Evolutionary conservation across 2,329 filamentous ascomycete species (phyloP), one percentile per base, ranked within the genome.

Genomic region (Alternaria arborescens): DNA sequence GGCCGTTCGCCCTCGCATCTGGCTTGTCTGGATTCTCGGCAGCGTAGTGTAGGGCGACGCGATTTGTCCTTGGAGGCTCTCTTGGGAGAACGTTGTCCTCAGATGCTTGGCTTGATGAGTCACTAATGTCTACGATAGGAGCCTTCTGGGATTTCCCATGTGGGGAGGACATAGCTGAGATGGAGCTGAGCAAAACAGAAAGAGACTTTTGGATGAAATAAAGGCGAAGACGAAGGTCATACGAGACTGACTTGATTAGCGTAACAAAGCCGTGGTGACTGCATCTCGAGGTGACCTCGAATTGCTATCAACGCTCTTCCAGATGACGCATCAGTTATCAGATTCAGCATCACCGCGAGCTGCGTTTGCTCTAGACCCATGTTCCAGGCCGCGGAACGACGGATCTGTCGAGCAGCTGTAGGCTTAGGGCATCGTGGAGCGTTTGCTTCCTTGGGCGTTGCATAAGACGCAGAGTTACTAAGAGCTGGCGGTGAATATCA

Each of bases 91-190:
- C 12, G 14, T 50, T 50, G 8, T 50, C 46, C 16, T 36, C 46
- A 14, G 46, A 50, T 24, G 46, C 46, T 22, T 36, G 46, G 46
- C 46, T 50, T 36, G 46, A 50, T 3, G 46, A 50, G 18, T 36
- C 46, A 30, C 30, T 50, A 12, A 4, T 26, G 10, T 12, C 46
- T 8, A 36, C 8, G 12, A 36, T 18, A 8, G 30, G 46, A 28
- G 12, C 3, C 46, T 50, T 50, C 22, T 20, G 46, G 18, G 30
- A 14, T 36, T 20, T 22, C 4, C 12, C 12, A 6, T 4, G 46
- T 20, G 24, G 2, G 16, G 1, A 14, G 0, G 20, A 14, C 46
- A 50, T 50, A 8, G 2, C 14, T 2, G 18, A 20, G 30, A 24
- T 0, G 1, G 3, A 1, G 18, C 2, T 16, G 8, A 3, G 5